Percentiles rank a stretch among this genome's conserved stretches.
Evolutionary conservation across 192 early-diverging fungal species (phyloP).

Genomic region (Glomus cerebriforme): DNA sequence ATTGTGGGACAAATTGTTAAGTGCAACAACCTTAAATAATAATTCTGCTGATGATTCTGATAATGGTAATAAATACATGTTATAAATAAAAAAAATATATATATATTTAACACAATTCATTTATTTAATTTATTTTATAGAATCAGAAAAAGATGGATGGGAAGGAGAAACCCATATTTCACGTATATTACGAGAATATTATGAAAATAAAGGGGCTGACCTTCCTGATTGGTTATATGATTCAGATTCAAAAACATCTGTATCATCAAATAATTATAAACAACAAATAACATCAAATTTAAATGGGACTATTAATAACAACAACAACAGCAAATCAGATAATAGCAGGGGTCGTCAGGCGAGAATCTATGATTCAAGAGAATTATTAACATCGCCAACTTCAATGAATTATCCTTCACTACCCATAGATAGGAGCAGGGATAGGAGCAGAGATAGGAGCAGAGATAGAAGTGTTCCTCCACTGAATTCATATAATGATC

Average conservation of each 20-base stretch:
- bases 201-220: constrained; percentile 45
- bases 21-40: not conserved
- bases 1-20: constrained; percentile 29
- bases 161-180: constrained; percentile 60
- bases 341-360: not conserved
- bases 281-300: not conserved
- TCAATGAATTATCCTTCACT: not conserved
- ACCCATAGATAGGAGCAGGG: not conserved
- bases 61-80: constrained; percentile 11
- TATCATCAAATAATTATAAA: not conserved
- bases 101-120: not conserved
- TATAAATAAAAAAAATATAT: not conserved
- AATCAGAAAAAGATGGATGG: constrained; percentile 58
- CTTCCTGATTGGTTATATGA: constrained; percentile 32
- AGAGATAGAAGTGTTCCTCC: not conserved
- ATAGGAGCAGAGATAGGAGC: not conserved
- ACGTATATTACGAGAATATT: constrained; percentile 52
- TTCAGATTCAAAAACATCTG: not conserved
- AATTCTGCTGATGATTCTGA: constrained; percentile 17
- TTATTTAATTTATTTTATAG: constrained; percentile 36
- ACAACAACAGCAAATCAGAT: not conserved
- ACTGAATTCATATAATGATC: not conserved
- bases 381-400: not conserved
- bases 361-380: not conserved
- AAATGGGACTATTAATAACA: not conserved